Percentiles rank a stretch among this genome's conserved stretches.
Conservation (phyloP, 2,329 filamentous ascomycete genomes). For the Diaporthe sp. region DNA sequence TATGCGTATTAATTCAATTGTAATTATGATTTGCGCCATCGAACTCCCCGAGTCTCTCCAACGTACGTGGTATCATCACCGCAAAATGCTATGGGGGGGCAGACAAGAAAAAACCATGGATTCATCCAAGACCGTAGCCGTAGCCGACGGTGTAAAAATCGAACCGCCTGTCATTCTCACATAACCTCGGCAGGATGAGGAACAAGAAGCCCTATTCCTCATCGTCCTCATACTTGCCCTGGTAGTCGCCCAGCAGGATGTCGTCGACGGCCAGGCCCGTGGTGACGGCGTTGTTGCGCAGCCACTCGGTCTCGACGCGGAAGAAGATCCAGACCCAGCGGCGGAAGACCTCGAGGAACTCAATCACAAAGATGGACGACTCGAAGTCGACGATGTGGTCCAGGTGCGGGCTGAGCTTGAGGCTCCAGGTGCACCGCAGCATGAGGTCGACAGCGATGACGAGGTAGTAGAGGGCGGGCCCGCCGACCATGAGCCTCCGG, state of each 20-base stretch:
- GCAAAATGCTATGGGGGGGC: constrained; percentile 22
- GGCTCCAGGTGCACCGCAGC: constrained; percentile 89
- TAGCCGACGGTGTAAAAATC: constrained; percentile 3
- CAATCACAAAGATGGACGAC: constrained; percentile 86
- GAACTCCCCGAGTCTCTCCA: background rate
- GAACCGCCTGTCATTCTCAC: constrained; percentile 1
- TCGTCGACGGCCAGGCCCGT: constrained; percentile 72
- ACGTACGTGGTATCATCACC: constrained; percentile 32
- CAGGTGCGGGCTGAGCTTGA: constrained; percentile 85
- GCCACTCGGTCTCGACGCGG: constrained; percentile 93
- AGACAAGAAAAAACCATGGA: background rate
- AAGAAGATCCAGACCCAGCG: constrained; percentile 99
- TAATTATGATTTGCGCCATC: constrained; percentile 6
- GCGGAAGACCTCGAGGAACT: constrained; percentile 86
- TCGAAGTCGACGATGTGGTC: constrained; percentile 89
- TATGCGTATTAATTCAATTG: constrained; percentile 15
- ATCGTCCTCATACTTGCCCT: constrained; percentile 70
- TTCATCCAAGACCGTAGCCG: constrained; percentile 22
- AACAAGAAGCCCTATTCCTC: constrained; percentile 48
- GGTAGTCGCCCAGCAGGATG: constrained; percentile 79
- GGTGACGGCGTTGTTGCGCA: constrained; percentile 64
- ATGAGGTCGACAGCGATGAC: constrained; percentile 83
- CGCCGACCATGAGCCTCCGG: constrained; percentile 74
- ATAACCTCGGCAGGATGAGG: background rate
- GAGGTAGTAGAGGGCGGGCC: constrained; percentile 81